Evolutionary conservation across 768 basidiomycete species (phyloP).

Genomic region (Boletellus ananas): DNA sequence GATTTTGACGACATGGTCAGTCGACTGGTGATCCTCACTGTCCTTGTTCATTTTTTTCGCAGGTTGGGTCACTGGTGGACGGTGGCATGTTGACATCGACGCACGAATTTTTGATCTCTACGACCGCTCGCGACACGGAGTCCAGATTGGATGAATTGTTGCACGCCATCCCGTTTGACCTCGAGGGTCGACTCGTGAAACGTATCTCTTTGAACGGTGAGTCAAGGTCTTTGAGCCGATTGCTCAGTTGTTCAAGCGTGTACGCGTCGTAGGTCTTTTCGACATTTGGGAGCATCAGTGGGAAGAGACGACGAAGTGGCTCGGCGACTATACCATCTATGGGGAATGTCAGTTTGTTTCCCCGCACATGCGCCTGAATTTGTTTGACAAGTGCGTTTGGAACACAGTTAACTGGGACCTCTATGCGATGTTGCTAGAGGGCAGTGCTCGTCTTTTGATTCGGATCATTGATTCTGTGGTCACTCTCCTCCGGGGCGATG

Average conservation of each 20-base stretch:
- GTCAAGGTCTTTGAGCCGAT: conserved; percentile 16
- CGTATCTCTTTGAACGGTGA: conserved; percentile 45
- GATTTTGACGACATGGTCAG: conserved; percentile 65
- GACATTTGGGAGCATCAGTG: conserved; percentile 21
- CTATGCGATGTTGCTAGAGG: conserved; percentile 44
- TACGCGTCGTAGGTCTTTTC: conserved; percentile 22
- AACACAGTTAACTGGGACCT: conserved; percentile 54
- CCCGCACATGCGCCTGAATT: not conserved
- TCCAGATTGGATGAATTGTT: conserved; percentile 46
- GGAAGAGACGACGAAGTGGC: conserved; percentile 20
- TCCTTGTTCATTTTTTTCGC: conserved; percentile 4
- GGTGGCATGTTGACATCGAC: conserved; percentile 40
- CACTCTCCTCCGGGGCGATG: conserved; percentile 28
- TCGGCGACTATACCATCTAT: conserved; percentile 25
- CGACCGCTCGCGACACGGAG: conserved; percentile 55
- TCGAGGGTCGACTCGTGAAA: conserved; percentile 53
- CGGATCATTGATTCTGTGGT: conserved; percentile 29
- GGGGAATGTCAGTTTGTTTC: conserved; percentile 44
- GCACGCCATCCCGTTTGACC: conserved; percentile 45
- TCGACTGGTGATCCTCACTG: not conserved
- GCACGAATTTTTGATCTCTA: conserved; percentile 48
- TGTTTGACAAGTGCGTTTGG: conserved; percentile 1
- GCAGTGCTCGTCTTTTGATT: conserved; percentile 40
- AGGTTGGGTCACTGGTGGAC: conserved; percentile 50
- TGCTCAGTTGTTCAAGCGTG: not conserved